Evolutionary conservation across 1,139 yeast genomes (phyloP).

Genomic region (Suhomyces bolitotheri): DNA sequence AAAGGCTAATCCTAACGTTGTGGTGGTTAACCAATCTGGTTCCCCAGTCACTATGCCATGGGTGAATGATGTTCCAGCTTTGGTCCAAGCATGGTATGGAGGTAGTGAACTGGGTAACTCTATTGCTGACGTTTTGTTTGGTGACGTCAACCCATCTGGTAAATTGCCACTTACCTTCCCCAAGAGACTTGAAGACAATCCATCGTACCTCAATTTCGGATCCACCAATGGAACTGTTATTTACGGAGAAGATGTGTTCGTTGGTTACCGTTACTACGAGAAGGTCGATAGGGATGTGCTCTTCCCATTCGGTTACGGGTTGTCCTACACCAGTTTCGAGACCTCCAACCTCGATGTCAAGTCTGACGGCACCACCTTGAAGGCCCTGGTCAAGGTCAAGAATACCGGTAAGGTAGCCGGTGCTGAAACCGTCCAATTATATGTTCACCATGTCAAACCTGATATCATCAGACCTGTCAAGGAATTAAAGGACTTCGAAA

Average conservation of each 20-base stretch:
- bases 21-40: conserved; percentile 22
- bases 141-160: conserved; percentile 31
- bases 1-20: conserved; percentile 19
- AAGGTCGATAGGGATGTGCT: conserved; percentile 20
- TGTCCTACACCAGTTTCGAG: conserved; percentile 26
- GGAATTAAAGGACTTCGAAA: conserved; percentile 57
- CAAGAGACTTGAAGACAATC: conserved; percentile 37
- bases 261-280: conserved; percentile 30
- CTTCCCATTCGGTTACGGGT: conserved; percentile 29
- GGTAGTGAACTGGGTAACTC: conserved; percentile 29
- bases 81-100: conserved; percentile 25
- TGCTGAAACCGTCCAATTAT: conserved; percentile 49
- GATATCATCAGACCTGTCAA: conserved; percentile 52
- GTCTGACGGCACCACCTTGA: conserved; percentile 15
- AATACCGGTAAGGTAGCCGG: conserved; percentile 46
- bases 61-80: conserved; percentile 17
- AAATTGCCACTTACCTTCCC: conserved; percentile 48
- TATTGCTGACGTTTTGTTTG: conserved; percentile 30
- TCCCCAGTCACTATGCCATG: conserved; percentile 24
- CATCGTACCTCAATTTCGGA: conserved; percentile 42
- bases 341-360: conserved; percentile 15
- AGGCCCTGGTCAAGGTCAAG: conserved; percentile 37
- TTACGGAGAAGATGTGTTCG: conserved; percentile 30
- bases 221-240: conserved; percentile 26
- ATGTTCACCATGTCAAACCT: conserved; percentile 41